Conservation (phyloP, 2,329 filamentous ascomycete species). For the Cladophialophora carrionii region DNA sequence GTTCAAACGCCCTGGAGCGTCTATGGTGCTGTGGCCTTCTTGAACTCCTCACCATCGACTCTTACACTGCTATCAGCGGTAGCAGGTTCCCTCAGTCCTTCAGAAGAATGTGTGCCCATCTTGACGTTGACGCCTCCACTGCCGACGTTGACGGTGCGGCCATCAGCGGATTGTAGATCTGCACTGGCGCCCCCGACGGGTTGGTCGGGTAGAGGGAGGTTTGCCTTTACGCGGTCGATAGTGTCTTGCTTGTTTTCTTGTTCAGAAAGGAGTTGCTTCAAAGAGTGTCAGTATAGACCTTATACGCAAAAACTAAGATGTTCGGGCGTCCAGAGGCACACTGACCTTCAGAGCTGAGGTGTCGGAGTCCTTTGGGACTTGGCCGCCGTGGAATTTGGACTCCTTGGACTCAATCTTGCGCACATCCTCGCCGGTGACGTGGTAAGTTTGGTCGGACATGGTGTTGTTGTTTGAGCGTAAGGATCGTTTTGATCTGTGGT, state of each 20-base stretch:
- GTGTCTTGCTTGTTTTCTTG: conserved; percentile 61
- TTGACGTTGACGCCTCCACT: conserved; percentile 59
- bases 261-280: conserved; percentile 43
- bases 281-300: conserved; percentile 9
- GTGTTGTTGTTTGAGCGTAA: neutral
- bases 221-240: conserved; percentile 69
- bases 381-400: conserved; percentile 47
- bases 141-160: conserved; percentile 69
- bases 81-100: conserved; percentile 62
- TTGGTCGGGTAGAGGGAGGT: conserved; percentile 78
- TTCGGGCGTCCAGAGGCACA: neutral
- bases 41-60: conserved; percentile 54
- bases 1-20: neutral
- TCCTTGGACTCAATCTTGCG: conserved; percentile 53
- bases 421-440: conserved; percentile 55
- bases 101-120: conserved; percentile 53
- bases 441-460: conserved; percentile 48
- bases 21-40: conserved; percentile 55
- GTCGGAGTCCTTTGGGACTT: conserved; percentile 50
- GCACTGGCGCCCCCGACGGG: conserved; percentile 66
- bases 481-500: neutral
- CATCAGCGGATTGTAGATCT: conserved; percentile 76
- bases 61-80: conserved; percentile 60
- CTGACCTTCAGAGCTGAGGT: conserved; percentile 53
- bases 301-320: neutral